Evolutionary conservation across 208 protist species (phyloP), one percentile per base, ranked within the genome.

Genomic region (Acanthamoeba lenticulata): DNA sequence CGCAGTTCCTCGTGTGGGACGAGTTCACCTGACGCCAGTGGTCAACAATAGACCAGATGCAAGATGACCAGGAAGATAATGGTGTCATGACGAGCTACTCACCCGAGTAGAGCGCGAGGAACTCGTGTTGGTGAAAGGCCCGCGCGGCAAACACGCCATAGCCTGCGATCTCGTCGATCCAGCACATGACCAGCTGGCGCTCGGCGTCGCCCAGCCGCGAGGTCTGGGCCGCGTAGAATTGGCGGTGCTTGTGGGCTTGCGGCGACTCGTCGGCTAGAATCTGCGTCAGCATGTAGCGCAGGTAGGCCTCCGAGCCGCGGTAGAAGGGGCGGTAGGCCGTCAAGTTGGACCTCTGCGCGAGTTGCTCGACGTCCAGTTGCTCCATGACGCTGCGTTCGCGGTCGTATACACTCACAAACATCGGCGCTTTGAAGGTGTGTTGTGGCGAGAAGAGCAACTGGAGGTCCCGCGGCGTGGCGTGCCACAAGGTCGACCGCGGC

Each of bases 201-300:
- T 83, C 74, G 13, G 74, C 36, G 13, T 74, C 65, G n/a, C n/a
- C n/a, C n/a, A n/a, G n/a, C n/a, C n/a, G n/a, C n/a, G n/a, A n/a
- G n/a, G n/a, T n/a, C n/a, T n/a, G n/a, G n/a, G n/a, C n/a, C n/a
- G 74, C 74, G 29, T 83, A 83, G 40, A 83, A n/a, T 1, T 36
- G 74, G 42, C 74, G 74, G 38, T 83, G 74, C 42, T 83, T 83
- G 38, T 52, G 45, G 21, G 74, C 42, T 2, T 83, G 74, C 11
- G 42, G 34, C 6, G 74, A 49, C 17, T 83, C 74, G 15, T 83
- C 40, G 4, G 24, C 74, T 0, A 83, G 36, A n/a, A 83, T 83
- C 74, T 83, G 74, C 4, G 74, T 83, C 13, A 83, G 74, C 74
- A 83, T 49, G 74, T 83, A 83, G 74, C 74, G 74, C 40, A 83